Base-by-base conservation (phyloP, 1,139 yeast genomes). In the Meyerozyma sp. region DNA sequence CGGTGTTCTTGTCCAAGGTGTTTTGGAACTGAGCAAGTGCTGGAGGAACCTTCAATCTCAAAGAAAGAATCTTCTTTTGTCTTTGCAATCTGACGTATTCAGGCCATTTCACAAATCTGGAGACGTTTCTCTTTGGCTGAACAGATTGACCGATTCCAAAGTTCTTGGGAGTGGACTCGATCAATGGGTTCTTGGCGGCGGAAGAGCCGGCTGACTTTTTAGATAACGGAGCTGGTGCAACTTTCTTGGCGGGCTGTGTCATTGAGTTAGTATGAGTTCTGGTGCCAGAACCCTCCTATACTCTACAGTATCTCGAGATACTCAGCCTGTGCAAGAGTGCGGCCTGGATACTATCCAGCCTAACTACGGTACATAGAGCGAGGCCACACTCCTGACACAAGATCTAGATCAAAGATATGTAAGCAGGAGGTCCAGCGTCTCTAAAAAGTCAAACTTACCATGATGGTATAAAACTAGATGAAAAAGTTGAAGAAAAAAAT, bases 1-100 rank as follows among this genome's bases (percentile, higher is more conserved):
- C 97, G 61, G 97, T 84, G 88, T 91, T 91, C 84, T 91, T 91
- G 83, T 91, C 98, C 73, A 93, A 81, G 63, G 93, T 84, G 74
- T 84, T 78, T 67, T 88, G 88, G 84, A 91, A 93, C 78, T 93
- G 98, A 57, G 98, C 81, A 68, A 91, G 84, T 56, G 98, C 86
- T 65, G 98, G 98, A 58, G 98, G 98, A 66, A 91, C 98, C 85
- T 91, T 91, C 69, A 91, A 83, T 84, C 98, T 90, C 73, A 90
- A 72, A 62, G 85, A 79, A 71, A 91, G 81, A 66, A 91, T 86
- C 81, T 91, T 91, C 87, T 84, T 91, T 80, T 93, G 98, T 82
- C 98, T 89, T 46, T 52, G 56, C 55, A 47, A 79, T 79, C 95
- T 89, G 61, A 91, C 95, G 73, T 90, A 90, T 75, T 85, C 94